Conservation (phyloP, 2,329 filamentous ascomycete genomes). For the Helotiales sp. region DNA sequence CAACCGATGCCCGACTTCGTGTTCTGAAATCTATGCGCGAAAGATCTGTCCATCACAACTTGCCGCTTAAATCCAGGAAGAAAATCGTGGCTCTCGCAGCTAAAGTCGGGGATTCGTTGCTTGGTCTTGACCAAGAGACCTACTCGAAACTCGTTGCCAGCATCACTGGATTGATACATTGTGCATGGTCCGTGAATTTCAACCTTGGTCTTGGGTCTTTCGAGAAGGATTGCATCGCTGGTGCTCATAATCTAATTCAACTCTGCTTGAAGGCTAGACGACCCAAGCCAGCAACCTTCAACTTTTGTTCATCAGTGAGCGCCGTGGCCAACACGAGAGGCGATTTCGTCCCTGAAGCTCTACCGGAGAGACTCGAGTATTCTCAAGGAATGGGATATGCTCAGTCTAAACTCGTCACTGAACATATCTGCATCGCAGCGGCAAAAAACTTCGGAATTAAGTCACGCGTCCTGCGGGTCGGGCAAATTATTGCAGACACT, state of each 20-base stretch:
- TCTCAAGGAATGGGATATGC: slow-evolving; percentile 52
- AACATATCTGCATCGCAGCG: slow-evolving; percentile 44
- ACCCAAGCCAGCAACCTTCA: slow-evolving; percentile 33
- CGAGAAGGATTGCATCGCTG: slow-evolving; percentile 37
- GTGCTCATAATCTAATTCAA: slow-evolving; percentile 29
- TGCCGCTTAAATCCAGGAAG: slow-evolving; percentile 24
- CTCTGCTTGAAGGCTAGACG: slow-evolving; percentile 41
- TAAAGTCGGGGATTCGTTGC: slow-evolving; percentile 42
- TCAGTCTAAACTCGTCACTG: slow-evolving; percentile 48
- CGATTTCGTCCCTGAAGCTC: slow-evolving; percentile 37
- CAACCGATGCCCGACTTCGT: slow-evolving; percentile 35
- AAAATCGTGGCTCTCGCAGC: slow-evolving; percentile 42
- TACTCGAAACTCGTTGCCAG: slow-evolving; percentile 32
- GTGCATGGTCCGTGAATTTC: slow-evolving; percentile 57
- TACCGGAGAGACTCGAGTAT: slow-evolving; percentile 14
- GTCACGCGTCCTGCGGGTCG: slow-evolving; percentile 45
- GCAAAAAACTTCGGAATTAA: slow-evolving; percentile 28
- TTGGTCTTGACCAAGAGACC: slow-evolving; percentile 38
- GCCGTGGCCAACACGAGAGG: slow-evolving; percentile 34
- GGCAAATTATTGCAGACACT: slow-evolving; percentile 46
- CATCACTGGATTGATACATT: slow-evolving; percentile 49
- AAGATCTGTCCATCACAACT: slow-evolving; percentile 38
- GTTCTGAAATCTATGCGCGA: slow-evolving; percentile 37
- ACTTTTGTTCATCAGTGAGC: slow-evolving; percentile 41
- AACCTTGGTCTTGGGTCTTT: slow-evolving; percentile 51